A percentile compares a stretch with the other conserved stretches of the same genome.
Conservation (phyloP, 257 asterid genomes). For the Jacaranda mimosifolia region DNA sequence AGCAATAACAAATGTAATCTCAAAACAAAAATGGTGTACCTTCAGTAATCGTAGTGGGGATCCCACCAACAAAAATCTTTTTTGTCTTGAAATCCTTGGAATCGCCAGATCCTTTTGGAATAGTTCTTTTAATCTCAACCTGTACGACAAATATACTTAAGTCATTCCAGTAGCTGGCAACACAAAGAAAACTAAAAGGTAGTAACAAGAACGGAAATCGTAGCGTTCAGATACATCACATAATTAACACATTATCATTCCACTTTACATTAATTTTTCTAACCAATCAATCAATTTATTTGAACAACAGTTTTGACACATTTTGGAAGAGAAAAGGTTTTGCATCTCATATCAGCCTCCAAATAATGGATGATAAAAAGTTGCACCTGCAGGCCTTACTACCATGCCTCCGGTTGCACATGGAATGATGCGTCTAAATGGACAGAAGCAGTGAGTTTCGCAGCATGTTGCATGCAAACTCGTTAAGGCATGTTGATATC, state of each 20-base stretch:
- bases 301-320: not conserved
- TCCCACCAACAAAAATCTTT: constrained; percentile 93
- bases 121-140: constrained; percentile 98
- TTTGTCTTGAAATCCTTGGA: constrained; percentile 88
- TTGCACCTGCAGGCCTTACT: not conserved
- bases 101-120: constrained; percentile 89
- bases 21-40: constrained; percentile 47
- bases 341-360: not conserved
- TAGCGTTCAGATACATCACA: not conserved
- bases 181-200: not conserved
- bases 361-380: not conserved
- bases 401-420: not conserved
- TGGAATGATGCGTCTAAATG: not conserved
- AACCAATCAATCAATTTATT: not conserved
- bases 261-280: not conserved
- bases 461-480: not conserved
- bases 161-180: not conserved
- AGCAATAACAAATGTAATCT: not conserved
- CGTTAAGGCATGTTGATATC: not conserved
- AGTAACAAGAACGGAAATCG: not conserved
- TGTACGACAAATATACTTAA: constrained; percentile 35
- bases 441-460: not conserved
- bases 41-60: constrained; percentile 81
- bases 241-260: not conserved
- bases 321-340: not conserved